phyloP scores from a whole-genome alignment of 2,329 filamentous ascomycete genomes.

The Metarhizium sp. region DNA sequence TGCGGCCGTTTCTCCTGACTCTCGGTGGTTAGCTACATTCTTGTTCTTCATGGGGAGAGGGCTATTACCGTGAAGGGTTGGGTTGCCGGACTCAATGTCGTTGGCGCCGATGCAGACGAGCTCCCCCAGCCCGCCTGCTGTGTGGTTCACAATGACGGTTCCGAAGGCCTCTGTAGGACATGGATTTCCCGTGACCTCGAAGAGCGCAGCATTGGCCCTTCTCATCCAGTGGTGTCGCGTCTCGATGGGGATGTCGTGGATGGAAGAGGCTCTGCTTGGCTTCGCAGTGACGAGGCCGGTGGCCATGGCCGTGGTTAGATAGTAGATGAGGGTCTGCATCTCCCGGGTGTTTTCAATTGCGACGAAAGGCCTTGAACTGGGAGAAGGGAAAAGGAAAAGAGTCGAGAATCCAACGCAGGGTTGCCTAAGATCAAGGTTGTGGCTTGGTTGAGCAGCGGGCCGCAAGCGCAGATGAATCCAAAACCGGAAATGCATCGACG shows the following conservation, averaged over 20 bases:
- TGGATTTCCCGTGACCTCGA: slow-evolving; percentile 21
- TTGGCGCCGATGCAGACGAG: slow-evolving; percentile 43
- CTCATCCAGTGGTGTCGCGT: slow-evolving; percentile 44
- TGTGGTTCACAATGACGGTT: slow-evolving; percentile 47
- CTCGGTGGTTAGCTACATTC: neutral
- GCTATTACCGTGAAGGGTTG: slow-evolving; percentile 37
- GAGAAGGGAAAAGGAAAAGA: neutral
- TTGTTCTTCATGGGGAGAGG: slow-evolving; percentile 8
- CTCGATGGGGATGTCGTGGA: slow-evolving; percentile 20
- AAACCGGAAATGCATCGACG: no score
- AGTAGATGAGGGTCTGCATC: neutral
- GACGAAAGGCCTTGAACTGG: neutral
- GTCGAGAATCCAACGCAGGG: no score
- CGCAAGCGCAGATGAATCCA: no score
- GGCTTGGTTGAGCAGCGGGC: no score
- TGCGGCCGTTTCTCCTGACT: slow-evolving; percentile 40
- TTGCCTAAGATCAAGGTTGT: no score
- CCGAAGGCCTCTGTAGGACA: slow-evolving; percentile 47
- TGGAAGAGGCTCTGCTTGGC: neutral
- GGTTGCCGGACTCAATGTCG: slow-evolving; percentile 36
- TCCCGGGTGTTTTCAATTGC: neutral
- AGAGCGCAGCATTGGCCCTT: slow-evolving; percentile 34
- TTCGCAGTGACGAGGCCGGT: neutral
- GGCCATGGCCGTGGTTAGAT: neutral
- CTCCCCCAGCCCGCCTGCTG: slow-evolving; percentile 28